These are phyloP conservation scores for Chrysoporthe puriensis DNA, from an alignment of 2,329 filamentous ascomycete species.

Conservation along the genomic window DNA sequence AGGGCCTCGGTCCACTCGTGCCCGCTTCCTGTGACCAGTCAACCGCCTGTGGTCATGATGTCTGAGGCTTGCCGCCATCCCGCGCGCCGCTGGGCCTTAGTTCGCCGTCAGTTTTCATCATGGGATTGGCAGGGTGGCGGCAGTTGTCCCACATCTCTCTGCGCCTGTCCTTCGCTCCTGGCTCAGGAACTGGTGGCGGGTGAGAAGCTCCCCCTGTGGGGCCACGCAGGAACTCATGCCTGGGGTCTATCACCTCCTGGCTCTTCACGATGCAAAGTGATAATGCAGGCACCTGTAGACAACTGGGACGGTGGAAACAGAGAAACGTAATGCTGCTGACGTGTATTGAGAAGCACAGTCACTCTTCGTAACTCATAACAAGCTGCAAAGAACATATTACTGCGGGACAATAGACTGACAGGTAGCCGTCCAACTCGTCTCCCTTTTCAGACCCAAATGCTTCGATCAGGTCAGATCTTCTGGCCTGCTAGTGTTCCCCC, in stretches of 20 bases:
- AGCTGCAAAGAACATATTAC: background rate
- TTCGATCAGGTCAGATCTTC: background rate
- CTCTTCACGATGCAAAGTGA: background rate
- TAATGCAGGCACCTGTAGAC: background rate
- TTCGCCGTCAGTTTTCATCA: background rate
- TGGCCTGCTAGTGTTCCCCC: background rate
- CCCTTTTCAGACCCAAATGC: slow-evolving; percentile 3
- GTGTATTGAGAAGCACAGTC: background rate
- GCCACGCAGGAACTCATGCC: background rate
- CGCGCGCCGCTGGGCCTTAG: background rate
- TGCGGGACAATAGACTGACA: slow-evolving; percentile 11
- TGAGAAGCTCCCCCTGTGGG: background rate
- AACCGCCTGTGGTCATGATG: background rate
- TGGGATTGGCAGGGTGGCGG: background rate
- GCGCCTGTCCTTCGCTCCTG: background rate
- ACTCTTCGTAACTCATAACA: slow-evolving; percentile 1
- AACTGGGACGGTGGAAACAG: background rate
- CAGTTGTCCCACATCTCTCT: background rate
- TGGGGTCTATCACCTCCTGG: background rate
- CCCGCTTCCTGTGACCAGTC: background rate
- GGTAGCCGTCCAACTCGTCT: background rate
- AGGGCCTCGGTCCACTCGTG: background rate
- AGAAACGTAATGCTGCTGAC: background rate
- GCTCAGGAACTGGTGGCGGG: background rate
- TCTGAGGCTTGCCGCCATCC: background rate